Conservation (phyloP, 2,329 filamentous ascomycete genomes). For the Pseudopyrenochaeta lycopersici region DNA sequence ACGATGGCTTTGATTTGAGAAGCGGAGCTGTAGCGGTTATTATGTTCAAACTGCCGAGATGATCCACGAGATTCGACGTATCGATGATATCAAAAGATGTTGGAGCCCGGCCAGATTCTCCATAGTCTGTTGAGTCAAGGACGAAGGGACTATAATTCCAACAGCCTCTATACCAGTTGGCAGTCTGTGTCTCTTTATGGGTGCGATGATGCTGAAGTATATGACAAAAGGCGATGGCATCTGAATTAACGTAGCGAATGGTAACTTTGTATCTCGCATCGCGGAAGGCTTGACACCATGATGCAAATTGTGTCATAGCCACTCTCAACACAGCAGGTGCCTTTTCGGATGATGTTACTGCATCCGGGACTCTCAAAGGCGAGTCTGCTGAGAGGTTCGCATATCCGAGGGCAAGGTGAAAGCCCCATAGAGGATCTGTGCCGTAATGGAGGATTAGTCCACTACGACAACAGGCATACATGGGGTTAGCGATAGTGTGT, state of each 20-base stretch:
- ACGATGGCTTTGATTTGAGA: constrained; percentile 53
- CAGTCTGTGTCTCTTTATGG: constrained; percentile 28
- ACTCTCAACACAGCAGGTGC: constrained; percentile 22
- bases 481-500: constrained; percentile 42
- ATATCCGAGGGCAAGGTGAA: constrained; percentile 59
- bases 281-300: constrained; percentile 57
- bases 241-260: constrained; percentile 59
- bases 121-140: constrained; percentile 58
- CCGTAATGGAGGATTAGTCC: constrained; percentile 57
- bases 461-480: constrained; percentile 50
- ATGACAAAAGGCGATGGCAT: constrained; percentile 63
- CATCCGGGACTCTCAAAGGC: background rate
- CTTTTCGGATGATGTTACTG: background rate
- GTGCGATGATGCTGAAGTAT: constrained; percentile 56
- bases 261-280: constrained; percentile 38
- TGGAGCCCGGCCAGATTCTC: constrained; percentile 45
- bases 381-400: background rate
- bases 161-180: constrained; percentile 56
- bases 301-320: constrained; percentile 57
- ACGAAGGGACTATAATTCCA: constrained; percentile 52
- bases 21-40: constrained; percentile 59
- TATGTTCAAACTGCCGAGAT: constrained; percentile 57
- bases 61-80: constrained; percentile 60
- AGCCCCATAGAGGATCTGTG: constrained; percentile 63
- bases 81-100: constrained; percentile 65